Evolutionary conservation across 192 early-diverging fungal species (phyloP).

Genomic region (Kappamyces sp.): DNA sequence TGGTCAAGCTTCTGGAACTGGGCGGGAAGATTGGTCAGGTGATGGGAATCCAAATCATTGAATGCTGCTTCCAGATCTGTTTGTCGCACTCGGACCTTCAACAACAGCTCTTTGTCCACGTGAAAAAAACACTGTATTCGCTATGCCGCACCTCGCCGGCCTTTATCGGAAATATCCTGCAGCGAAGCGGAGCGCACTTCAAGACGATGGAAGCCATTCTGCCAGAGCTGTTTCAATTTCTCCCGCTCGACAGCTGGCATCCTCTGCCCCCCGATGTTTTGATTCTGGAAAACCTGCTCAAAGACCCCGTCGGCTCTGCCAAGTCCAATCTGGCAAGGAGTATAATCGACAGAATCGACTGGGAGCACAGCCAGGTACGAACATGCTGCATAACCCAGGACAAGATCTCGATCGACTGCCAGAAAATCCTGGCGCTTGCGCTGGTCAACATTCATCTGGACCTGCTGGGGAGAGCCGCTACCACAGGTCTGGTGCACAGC

Average conservation of each 20-base stretch:
- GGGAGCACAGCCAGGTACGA: conserved; percentile 18
- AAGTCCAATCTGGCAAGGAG: conserved; percentile 29
- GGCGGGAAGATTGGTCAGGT: neutral
- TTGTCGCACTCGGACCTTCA: neutral
- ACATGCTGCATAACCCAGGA: neutral
- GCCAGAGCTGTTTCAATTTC: conserved; percentile 14
- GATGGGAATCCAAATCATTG: neutral
- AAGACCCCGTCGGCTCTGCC: conserved; percentile 22
- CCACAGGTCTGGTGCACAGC: neutral
- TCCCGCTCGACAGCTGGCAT: conserved; percentile 20
- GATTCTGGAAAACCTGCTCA: conserved; percentile 27
- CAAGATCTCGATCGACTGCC: conserved; percentile 20
- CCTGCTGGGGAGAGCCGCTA: neutral
- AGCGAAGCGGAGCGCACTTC: too few species aligned
- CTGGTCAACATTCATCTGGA: conserved; percentile 35
- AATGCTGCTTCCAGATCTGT: neutral
- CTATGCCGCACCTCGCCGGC: too few species aligned
- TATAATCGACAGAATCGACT: conserved; percentile 24
- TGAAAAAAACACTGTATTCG: too few species aligned
- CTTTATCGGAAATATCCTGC: too few species aligned
- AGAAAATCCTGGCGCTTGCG: conserved; percentile 24
- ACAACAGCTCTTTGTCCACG: neutral
- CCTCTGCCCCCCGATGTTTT: conserved; percentile 26
- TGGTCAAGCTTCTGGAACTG: too few species aligned
- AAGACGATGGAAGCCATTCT: conserved; percentile 13